Base-by-base conservation (phyloP, 139 green algal species). In the Chlamydomonas sp. region DNA sequence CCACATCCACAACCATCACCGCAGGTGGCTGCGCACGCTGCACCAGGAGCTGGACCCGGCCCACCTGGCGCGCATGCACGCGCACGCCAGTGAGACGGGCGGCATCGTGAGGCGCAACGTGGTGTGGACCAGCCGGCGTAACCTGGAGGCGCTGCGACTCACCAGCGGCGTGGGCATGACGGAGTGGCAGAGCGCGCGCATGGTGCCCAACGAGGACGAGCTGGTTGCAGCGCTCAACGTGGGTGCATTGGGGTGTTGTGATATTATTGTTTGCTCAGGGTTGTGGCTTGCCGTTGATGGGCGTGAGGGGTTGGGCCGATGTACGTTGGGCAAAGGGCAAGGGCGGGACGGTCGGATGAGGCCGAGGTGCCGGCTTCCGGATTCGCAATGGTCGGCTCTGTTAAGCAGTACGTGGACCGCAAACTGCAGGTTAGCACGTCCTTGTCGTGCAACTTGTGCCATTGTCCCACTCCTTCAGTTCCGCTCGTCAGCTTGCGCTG, bases 191-290 rank as follows among this genome's bases (percentile, higher is more conserved):
- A 67, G 31, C 2, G 76, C 74, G 1, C 84, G 84, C 75, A 82
- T 88, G 75, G 76, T 88, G 49, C 84, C 84, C 84, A 88, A 88
- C 57, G 84, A 88, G 63, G 78, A 82, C 84, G 49, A 77, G 63
- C 58, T 88, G 31, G 84, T 88, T 0, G 68, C 76, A 3, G 84
- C 74, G 59, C 72, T 86, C n/a, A 71, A 86, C 71, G 82, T 79
- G 82, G 0, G 77, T 59, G 80, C 57, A 49, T 64, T 1, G 0
- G 4, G 79, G 3, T 20, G 74, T 8, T 3, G 57, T 49, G 57
- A 57, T 5, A 12, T 4, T 8, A 60, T 59, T 49, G 31, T 49
- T 49, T 49, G 31, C 31, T 49, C 31, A 49, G 31, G 31, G 31
- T 49, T 49, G 31, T 49, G 31, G 31, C 31, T 49, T 49, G 31